Conservation (phyloP, 306 rosid genomes). For the Senna tora region DNA sequence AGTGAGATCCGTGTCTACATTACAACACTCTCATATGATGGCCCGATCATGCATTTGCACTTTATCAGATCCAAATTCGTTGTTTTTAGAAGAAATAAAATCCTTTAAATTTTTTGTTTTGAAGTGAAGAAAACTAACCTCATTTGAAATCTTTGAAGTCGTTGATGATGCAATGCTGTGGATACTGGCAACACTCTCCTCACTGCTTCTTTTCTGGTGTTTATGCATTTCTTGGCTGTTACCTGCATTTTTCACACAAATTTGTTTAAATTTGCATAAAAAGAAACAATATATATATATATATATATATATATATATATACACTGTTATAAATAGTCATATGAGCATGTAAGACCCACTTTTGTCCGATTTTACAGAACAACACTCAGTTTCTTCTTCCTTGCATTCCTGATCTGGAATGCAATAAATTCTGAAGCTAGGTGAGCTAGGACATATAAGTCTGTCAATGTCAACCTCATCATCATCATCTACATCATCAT, state of each 20-base stretch:
- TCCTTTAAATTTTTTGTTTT: not conserved
- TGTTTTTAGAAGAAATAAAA: too few species aligned
- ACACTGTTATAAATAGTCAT: too few species aligned
- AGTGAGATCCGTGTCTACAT: too few species aligned
- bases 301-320: too few species aligned
- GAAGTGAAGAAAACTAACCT: slow-evolving; percentile 17
- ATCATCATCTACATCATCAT: not conserved
- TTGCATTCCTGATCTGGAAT: slow-evolving; percentile 30
- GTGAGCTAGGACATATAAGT: slow-evolving; percentile 54
- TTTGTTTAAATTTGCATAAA: not conserved
- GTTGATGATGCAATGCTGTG: slow-evolving; percentile 4
- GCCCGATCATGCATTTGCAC: too few species aligned
- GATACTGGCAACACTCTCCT: slow-evolving; percentile 38
- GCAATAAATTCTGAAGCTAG: slow-evolving; percentile 85
- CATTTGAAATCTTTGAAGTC: slow-evolving; percentile 5
- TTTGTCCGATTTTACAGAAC: not conserved
- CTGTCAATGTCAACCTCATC: slow-evolving; percentile 12
- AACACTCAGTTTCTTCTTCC: slow-evolving; percentile 41
- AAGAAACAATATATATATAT: not conserved
- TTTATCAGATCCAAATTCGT: too few species aligned
- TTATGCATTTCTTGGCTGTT: not conserved
- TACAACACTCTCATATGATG: too few species aligned
- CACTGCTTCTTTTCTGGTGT: not conserved
- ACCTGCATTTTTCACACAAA: slow-evolving; percentile 41
- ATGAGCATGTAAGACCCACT: too few species aligned